These are phyloP conservation scores for Aspergillus nidulans DNA, from an alignment of 495 filamentous ascomycete genomes.

Conservation along the genomic window DNA sequence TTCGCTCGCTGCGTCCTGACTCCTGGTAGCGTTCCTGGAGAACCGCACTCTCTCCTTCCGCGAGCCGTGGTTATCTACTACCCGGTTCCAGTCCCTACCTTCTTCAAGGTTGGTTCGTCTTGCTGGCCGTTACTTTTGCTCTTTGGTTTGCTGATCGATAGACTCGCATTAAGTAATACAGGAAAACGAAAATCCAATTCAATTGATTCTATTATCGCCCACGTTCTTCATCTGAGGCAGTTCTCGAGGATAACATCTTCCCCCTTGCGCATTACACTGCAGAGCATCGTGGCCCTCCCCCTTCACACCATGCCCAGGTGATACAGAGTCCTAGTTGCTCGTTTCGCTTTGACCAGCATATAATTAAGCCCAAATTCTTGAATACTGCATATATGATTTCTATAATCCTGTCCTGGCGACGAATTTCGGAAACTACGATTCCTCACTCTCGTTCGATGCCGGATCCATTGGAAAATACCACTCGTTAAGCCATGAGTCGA, in stretches of 20 bases:
- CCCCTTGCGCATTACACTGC: conserved; percentile 6
- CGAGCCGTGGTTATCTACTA: background rate
- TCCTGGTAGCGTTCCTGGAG: background rate
- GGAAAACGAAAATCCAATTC: background rate
- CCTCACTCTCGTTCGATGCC: conserved; percentile 4
- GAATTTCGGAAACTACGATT: background rate
- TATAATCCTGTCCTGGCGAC: background rate
- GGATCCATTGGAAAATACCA: background rate
- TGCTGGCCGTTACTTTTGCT: background rate
- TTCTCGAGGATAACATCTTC: background rate
- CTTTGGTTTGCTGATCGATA: background rate
- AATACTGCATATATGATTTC: background rate
- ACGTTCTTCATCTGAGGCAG: background rate
- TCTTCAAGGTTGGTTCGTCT: conserved; percentile 12
- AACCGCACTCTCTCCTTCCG: background rate
- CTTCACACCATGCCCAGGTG: conserved; percentile 20
- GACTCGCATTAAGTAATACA: background rate
- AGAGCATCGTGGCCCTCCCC: background rate
- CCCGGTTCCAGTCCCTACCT: conserved; percentile 8
- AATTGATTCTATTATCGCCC: conserved; percentile 9
- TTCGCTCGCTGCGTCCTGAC: background rate
- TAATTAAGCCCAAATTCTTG: background rate
- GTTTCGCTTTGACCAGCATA: background rate
- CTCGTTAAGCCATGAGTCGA: conserved; percentile 11
- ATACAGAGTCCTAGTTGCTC: conserved; percentile 3